A percentile compares a stretch with the other conserved stretches of the same genome.
Evolutionary conservation across 441 rosid species (phyloP).

Genomic region (Erodium texanum): DNA sequence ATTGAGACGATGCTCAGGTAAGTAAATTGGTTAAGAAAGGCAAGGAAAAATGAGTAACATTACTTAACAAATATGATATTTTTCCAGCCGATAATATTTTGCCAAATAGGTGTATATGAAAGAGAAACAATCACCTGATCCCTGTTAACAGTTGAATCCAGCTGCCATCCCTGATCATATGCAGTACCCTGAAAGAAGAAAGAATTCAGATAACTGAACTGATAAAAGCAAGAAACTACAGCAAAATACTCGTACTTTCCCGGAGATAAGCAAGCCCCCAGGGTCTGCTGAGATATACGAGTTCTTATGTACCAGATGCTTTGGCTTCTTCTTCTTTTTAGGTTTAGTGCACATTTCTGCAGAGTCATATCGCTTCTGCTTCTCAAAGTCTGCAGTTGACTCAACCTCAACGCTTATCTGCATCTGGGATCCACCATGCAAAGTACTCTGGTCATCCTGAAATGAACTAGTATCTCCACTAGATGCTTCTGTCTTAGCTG

Average conservation of each 20-base stretch:
- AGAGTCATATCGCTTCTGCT: conserved; percentile 56
- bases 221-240: conserved; percentile 1
- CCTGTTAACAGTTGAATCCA: conserved; percentile 46
- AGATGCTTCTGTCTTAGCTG: conserved; percentile 76
- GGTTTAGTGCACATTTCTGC: conserved; percentile 76
- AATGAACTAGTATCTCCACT: conserved; percentile 96
- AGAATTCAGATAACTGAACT: conserved; percentile 22
- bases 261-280: conserved; percentile 12
- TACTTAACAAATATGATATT: not conserved
- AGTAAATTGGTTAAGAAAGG: not conserved
- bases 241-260: conserved; percentile 8
- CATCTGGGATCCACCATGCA: conserved; percentile 66
- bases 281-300: conserved; percentile 19
- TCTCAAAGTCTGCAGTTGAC: conserved; percentile 62
- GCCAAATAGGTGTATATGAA: not conserved
- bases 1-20: not conserved
- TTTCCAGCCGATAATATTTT: not conserved
- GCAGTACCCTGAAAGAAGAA: conserved; percentile 58
- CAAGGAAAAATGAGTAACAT: not conserved
- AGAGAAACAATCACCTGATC: conserved; percentile 56
- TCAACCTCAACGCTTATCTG: conserved; percentile 87
- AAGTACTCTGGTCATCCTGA: conserved; percentile 89
- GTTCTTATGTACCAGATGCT: conserved; percentile 42
- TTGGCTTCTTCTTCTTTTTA: conserved; percentile 64
- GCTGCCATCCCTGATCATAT: conserved; percentile 78